Evolutionary conservation across 371 early-diverging fungal genomes (phyloP), one percentile per base, ranked within the genome.

Genomic region (Zancudomyces culisetae): DNA sequence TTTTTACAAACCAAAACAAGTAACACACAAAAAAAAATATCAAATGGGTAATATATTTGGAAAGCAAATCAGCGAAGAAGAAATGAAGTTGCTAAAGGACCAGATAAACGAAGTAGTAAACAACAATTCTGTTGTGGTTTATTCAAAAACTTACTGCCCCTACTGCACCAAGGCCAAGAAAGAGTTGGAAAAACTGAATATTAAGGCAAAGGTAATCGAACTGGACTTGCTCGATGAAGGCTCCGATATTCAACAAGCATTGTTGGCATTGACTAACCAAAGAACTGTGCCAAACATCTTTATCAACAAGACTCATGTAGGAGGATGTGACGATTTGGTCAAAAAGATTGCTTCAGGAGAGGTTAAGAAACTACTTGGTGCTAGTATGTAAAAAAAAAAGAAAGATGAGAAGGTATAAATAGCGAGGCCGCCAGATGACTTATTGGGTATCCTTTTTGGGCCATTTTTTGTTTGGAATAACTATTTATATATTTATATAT

Each of bases 251-350:
- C 92, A 90, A 64, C 59, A 55, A 8, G 76, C 77, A 30, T 74
- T 94, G 27, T 52, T 51, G 0, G 69, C 75, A 51, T 59, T 80
- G 55, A 88, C 86, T 8, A 73, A 77, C 0, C 89, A 91, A 71
- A 70, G 77, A 21, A 88, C 90, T 2, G 90, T 90, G 24, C 93
- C 93, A 51, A 90, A 90, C 66, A 80, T 90, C 53, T 92, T 87
- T 66, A 78, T 90, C 57, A 70, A 75, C 20, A 70, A 74, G 39
- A 61, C 76, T 29, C 90, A 88, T 55, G 61, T 91, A 55, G 92
- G 91, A 42, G 90, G 92, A n/a, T 83, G 76, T 55, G 81, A 80
- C 42, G 79, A 79, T 28, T 65, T 89, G 8, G 60, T 76, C n/a
- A 62, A 55, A 13, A 71, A 75, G 22, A 63, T 79, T 30, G 53